Percentiles rank a stretch among this genome's conserved stretches.
phyloP scores from a whole-genome alignment of 768 basidiomycete genomes.

The Phylloporus sp. region DNA sequence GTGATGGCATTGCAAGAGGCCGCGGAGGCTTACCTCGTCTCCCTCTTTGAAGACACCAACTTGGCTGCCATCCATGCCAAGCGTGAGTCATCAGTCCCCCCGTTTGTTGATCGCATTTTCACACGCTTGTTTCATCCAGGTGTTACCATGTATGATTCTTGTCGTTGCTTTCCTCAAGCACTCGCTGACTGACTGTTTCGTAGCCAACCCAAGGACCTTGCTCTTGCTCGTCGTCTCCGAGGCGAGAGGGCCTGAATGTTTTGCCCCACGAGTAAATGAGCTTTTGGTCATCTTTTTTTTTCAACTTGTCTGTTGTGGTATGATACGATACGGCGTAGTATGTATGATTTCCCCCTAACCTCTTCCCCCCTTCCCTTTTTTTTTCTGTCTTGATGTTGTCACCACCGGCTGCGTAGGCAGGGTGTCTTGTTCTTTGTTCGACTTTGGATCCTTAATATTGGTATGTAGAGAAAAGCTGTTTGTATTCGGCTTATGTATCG shows the following conservation, averaged over 20 bases:
- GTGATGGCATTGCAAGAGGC: conserved; percentile 94
- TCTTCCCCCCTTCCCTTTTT: background rate
- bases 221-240: conserved; percentile 79
- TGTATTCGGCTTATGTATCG: conserved; percentile 24
- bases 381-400: conserved; percentile 9
- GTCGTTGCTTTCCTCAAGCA: background rate
- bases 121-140: conserved; percentile 25
- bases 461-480: conserved; percentile 23
- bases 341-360: conserved; percentile 23
- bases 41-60: conserved; percentile 85
- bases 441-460: background rate
- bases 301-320: conserved; percentile 14
- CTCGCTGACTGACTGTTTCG: conserved; percentile 17
- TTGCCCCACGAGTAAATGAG: background rate
- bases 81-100: conserved; percentile 37
- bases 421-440: conserved; percentile 3
- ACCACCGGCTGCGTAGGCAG: background rate
- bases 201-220: conserved; percentile 86
- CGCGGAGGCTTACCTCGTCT: conserved; percentile 84
- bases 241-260: conserved; percentile 70
- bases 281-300: conserved; percentile 14
- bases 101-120: conserved; percentile 4
- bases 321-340: conserved; percentile 27
- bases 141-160: conserved; percentile 51
- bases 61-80: conserved; percentile 90